A percentile compares a stretch with the other conserved stretches of the same genome.
phyloP scores from a whole-genome alignment of 306 rosid genomes.

The Albizia julibrissin region DNA sequence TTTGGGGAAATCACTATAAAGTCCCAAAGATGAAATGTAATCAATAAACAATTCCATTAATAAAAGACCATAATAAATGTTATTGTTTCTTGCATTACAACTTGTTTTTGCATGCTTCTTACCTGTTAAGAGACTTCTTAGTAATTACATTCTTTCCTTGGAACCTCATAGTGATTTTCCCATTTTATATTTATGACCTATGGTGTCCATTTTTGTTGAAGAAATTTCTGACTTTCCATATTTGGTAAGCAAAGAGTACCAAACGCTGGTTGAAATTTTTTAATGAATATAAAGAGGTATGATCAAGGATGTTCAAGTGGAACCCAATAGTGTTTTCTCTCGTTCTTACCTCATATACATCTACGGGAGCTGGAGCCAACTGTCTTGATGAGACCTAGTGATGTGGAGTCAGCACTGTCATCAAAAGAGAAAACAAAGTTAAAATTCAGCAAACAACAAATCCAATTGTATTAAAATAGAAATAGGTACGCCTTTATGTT shows the following conservation, averaged over 20 bases:
- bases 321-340: neutral
- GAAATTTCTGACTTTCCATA: neutral
- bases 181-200: neutral
- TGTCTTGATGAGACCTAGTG: constrained; percentile 68
- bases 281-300: neutral
- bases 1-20: too few relatives aligned
- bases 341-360: constrained; percentile 58
- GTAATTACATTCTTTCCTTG: too few relatives aligned
- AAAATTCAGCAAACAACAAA: constrained; percentile 26
- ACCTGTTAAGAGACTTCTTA: too few relatives aligned
- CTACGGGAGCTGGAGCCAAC: constrained; percentile 70
- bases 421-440: constrained; percentile 37
- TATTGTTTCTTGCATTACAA: too few relatives aligned
- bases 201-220: neutral
- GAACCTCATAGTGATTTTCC: too few relatives aligned
- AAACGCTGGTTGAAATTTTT: constrained; percentile 12
- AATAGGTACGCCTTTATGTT: constrained; percentile 6
- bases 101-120: too few relatives aligned
- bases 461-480: constrained; percentile 21
- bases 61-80: too few relatives aligned
- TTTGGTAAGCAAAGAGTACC: constrained; percentile 8
- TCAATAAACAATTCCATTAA: too few relatives aligned
- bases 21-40: too few relatives aligned
- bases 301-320: constrained; percentile 16
- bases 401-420: constrained; percentile 86